Evolutionary conservation across 2,329 filamentous ascomycete species (phyloP).

Genomic region (Neopestalotiopsis clavispora): DNA sequence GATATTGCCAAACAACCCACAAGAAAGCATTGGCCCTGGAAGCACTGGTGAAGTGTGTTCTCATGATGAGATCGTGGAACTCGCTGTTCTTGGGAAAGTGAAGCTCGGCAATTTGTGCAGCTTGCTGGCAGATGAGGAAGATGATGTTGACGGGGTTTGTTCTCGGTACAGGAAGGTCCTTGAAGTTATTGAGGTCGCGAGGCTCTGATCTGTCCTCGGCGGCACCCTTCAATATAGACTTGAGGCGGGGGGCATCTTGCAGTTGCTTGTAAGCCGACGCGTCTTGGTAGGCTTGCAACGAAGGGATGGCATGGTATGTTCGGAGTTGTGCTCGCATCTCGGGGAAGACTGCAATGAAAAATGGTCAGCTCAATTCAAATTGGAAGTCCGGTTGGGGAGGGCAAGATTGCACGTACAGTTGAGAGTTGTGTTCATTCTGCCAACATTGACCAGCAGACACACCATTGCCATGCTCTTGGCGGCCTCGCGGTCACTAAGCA

Average conservation of each 20-base stretch:
- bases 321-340: constrained; percentile 98
- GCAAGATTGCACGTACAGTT: constrained; percentile 69
- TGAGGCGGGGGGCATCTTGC: constrained; percentile 92
- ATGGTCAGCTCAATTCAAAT: constrained; percentile 2
- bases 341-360: constrained; percentile 73
- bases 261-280: constrained; percentile 97
- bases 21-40: constrained; percentile 88
- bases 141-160: constrained; percentile 98
- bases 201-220: constrained; percentile 88
- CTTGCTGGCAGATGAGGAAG: constrained; percentile 89
- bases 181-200: constrained; percentile 81
- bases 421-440: constrained; percentile 97
- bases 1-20: constrained; percentile 99
- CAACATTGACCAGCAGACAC: constrained; percentile 94
- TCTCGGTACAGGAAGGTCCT: constrained; percentile 66
- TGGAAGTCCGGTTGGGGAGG: constrained; percentile 10
- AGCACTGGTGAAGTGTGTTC: constrained; percentile 77
- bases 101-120: constrained; percentile 87
- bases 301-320: constrained; percentile 98
- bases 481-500: constrained; percentile 87
- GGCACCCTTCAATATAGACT: constrained; percentile 96
- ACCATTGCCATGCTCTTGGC: constrained; percentile 99
- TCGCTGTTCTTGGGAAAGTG: constrained; percentile 87
- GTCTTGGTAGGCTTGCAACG: constrained; percentile 92
- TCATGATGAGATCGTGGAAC: constrained; percentile 97